Evolutionary conservation across 2,329 filamentous ascomycete species (phyloP), one percentile per base, ranked within the genome.

Genomic region (Zymoseptoria ardabiliae): DNA sequence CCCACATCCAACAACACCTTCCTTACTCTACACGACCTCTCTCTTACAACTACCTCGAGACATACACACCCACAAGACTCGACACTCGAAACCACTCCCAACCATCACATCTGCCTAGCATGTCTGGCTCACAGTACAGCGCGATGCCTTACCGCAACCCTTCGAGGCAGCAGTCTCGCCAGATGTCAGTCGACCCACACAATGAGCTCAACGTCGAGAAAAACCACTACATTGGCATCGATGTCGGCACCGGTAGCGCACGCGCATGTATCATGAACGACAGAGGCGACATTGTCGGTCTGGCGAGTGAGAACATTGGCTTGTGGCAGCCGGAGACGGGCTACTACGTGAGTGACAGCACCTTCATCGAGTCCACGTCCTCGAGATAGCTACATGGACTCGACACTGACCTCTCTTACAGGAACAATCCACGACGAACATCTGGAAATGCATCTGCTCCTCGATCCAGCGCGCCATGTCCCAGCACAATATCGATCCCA

Each of bases 381-480:
- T 45, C 35, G 35, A 45, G 35, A n/a, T 45, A 7, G 4, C 35
- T 45, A 2, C 19, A 28, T 30, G 51, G n/a, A 13, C 19, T 50
- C 52, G 30, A 55, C 21, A 63, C 54, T 45, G 11, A 45, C 35
- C 2, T 22, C 1, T 22, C 3, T 10, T 13, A 8, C 61, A 88
- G 91, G 94, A 99, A 79, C 94, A 99, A 93, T 97, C 93, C 17
- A 97, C 94, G 0, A 90, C 86, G 55, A 90, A 99, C 74, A 99
- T 99, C 71, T 99, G 94, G 94, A 83, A 86, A 64, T 93, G 91
- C 76, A 96, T 99, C 73, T 96, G 92, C 78, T 82, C 85, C 61
- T 94, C 91, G 50, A 91, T 97, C 45, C 88, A 91, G 69, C 83
- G 86, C 56, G 91, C 92, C 51, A 83, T 97, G 69, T 83, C 82